These are phyloP conservation scores for Xylaria sp. DNA, from an alignment of 2,329 filamentous ascomycete genomes.

Conservation along the genomic window DNA sequence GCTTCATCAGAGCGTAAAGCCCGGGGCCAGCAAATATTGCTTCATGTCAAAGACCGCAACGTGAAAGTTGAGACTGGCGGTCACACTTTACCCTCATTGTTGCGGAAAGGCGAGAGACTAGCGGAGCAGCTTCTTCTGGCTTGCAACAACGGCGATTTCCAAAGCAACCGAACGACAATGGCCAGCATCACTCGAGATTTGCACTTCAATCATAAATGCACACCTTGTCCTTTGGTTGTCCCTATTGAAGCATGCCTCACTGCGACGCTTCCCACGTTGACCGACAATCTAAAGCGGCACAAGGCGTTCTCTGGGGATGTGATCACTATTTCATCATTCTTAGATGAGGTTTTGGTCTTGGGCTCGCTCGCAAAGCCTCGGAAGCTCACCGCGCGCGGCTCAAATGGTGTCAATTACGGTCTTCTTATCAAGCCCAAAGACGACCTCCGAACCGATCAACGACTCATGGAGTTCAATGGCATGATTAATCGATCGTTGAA, in stretches of 20 bases:
- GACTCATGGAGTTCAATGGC: slow-evolving; percentile 98
- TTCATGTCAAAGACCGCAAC: slow-evolving; percentile 52
- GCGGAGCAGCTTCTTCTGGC: slow-evolving; percentile 80
- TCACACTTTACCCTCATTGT: slow-evolving; percentile 71
- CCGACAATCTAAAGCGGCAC: slow-evolving; percentile 77
- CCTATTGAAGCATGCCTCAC: slow-evolving; percentile 86
- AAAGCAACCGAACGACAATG: slow-evolving; percentile 65
- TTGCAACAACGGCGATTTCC: slow-evolving; percentile 78
- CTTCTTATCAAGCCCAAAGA: slow-evolving; percentile 98
- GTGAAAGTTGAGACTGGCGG: slow-evolving; percentile 58
- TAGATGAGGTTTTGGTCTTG: slow-evolving; percentile 87
- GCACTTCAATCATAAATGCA: slow-evolving; percentile 81
- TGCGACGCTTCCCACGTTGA: slow-evolving; percentile 75
- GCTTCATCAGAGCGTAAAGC: slow-evolving; percentile 63
- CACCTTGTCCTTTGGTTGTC: slow-evolving; percentile 84
- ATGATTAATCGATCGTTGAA: slow-evolving; percentile 97
- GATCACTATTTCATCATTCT: slow-evolving; percentile 79
- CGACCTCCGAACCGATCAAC: slow-evolving; percentile 94
- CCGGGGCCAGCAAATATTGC: slow-evolving; percentile 59
- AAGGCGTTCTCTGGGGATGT: slow-evolving; percentile 86
- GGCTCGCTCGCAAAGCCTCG: slow-evolving; percentile 91
- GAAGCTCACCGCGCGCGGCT: slow-evolving; percentile 85
- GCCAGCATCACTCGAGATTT: slow-evolving; percentile 81
- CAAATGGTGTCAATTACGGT: slow-evolving; percentile 86
- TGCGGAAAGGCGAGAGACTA: slow-evolving; percentile 80